Evolutionary conservation across 1,139 yeast genomes (phyloP), one percentile per base, ranked within the genome.

Genomic region (Taiozyma sp.): DNA sequence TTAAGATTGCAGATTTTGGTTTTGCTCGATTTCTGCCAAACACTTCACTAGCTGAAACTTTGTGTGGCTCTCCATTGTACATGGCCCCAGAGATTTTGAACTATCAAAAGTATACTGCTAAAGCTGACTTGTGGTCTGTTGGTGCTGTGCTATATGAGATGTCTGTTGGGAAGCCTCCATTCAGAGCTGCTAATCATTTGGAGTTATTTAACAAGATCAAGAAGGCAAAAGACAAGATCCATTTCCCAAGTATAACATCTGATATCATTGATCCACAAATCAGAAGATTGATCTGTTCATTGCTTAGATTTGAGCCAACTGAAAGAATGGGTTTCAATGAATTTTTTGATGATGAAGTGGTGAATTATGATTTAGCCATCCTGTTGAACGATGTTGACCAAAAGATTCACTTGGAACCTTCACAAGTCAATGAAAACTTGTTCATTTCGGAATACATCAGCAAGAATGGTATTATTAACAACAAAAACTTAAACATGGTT

Each of bases 21-120:
- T 95, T 93, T 72, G 99, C 99, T 7, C 77, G 99, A 56, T 88
- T 91, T 64, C 75, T 93, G 58, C 98, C 98, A 10, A 84, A 88
- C 46, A 87, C 97, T 1, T 85, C 96, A 3, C 77, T 95, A 80
- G 98, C 99, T 1, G 99, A 93, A 68, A 93, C 99, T 3, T 74
- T 93, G 57, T 93, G 99, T 74, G 99, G 99, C 1, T 89, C 97
- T 12, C 99, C 99, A 1, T 72, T 93, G 46, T 93, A 95, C 68
- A 93, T 93, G 99, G 99, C 99, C 0, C 99, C 99, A 0, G 99
- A 93, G 69, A 95, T 93, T 48, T 75, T 93, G 61, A 78, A 96
- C 56, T 91, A 90, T 66, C 98, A 95, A 66, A 93, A 91, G 69
- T 93, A 93, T 70, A 91, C 92, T 62, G 99, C 98, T 4, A 92